These are phyloP conservation scores for Fraxinus anomala DNA, from an alignment of 257 asterid species.

Conservation along the genomic window DNA sequence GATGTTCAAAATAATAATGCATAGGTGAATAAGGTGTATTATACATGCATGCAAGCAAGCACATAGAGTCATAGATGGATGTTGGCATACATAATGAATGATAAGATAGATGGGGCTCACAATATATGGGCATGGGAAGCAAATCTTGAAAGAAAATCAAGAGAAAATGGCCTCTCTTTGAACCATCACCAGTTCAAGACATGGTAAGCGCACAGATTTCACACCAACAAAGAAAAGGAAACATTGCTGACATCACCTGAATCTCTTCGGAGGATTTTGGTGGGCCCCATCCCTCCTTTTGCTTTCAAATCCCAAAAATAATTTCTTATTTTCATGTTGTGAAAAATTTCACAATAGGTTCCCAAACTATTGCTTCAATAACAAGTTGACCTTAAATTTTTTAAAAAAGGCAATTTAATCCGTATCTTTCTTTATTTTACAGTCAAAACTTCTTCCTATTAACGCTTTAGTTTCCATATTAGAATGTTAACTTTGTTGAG, in stretches of 20 bases:
- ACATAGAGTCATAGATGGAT: background rate
- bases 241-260: background rate
- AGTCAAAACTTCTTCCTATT: background rate
- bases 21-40: background rate
- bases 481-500: too few species aligned
- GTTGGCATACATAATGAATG: background rate
- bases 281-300: background rate
- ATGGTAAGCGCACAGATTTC: background rate
- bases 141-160: background rate
- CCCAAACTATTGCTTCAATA: background rate
- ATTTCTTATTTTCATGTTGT: background rate
- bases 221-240: background rate
- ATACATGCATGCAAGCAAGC: background rate
- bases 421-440: background rate
- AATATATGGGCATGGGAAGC: slow-evolving; percentile 1
- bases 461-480: too few species aligned
- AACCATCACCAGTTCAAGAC: background rate
- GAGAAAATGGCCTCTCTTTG: slow-evolving; percentile 2
- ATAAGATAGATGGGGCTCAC: background rate
- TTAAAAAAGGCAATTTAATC: background rate
- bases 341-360: background rate
- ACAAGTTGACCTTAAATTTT: background rate
- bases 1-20: background rate
- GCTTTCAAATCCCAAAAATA: background rate
- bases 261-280: slow-evolving; percentile 1